phyloP scores from a whole-genome alignment of 129 eudicot species.

The Erigeron canadensis region DNA sequence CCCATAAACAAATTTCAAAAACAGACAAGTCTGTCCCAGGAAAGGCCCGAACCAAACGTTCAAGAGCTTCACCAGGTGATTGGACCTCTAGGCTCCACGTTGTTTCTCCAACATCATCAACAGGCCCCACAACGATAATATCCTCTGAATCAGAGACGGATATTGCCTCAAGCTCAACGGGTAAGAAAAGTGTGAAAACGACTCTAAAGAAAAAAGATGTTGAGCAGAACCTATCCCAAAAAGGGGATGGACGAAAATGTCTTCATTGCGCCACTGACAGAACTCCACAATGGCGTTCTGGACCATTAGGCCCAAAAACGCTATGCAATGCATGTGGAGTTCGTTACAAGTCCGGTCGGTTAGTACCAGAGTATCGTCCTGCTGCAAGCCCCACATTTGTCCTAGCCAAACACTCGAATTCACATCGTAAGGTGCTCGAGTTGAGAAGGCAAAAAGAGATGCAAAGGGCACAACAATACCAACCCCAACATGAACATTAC shows the following conservation, averaged over 20 bases:
- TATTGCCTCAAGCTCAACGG: slow-evolving; percentile 26
- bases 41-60: slow-evolving; percentile 90
- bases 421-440: slow-evolving; percentile 87
- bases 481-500: slow-evolving; percentile 48
- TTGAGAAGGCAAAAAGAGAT: slow-evolving; percentile 77
- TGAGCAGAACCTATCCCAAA: slow-evolving; percentile 11
- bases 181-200: slow-evolving; percentile 33
- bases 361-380: slow-evolving; percentile 90
- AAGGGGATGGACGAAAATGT: slow-evolving; percentile 68
- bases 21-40: slow-evolving; percentile 62
- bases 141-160: slow-evolving; percentile 54
- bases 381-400: slow-evolving; percentile 91
- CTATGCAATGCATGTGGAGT: slow-evolving; percentile 94
- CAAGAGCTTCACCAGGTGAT: slow-evolving; percentile 71
- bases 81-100: slow-evolving; percentile 73
- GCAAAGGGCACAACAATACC: slow-evolving; percentile 42
- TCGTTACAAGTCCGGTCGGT: slow-evolving; percentile 80
- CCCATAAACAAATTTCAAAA: slow-evolving; percentile 29
- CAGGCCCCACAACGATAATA: neutral
- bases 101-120: slow-evolving; percentile 31
- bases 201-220: slow-evolving; percentile 45
- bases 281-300: slow-evolving; percentile 97
- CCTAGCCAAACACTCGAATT: slow-evolving; percentile 77
- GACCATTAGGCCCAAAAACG: slow-evolving; percentile 92
- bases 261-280: slow-evolving; percentile 89